Base-by-base conservation (phyloP, 805 yeast species). In the Starmera caribaea region DNA sequence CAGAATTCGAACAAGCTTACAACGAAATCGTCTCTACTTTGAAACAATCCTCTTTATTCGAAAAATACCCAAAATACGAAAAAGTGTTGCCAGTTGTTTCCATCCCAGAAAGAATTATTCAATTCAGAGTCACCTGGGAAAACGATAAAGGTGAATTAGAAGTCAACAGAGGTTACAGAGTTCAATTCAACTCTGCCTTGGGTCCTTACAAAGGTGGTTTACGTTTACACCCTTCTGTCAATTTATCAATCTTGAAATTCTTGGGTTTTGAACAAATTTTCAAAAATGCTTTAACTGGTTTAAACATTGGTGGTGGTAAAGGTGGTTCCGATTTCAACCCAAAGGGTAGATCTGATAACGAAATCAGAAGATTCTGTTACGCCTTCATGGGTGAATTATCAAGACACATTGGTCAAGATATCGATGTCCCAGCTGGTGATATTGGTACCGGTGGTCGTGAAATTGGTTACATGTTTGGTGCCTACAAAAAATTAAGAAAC, bases 191-290 rank as follows among this genome's bases (percentile, higher is more conserved):
- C 81, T 87, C 96, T 41, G 95, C 97, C 41, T 75, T 92, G 51
- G 98, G 98, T 62, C 98, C 98, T 55, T 90, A 87, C 85, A 90
- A 90, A 74, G 98, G 98, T 63, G 98, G 98, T 63, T 76, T 90
- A 55, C 81, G 98, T 69, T 83, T 90, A 79, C 97, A 90, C 74
- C 97, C 97, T 58, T 73, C 95, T 41, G 98, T 90, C 55, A 92
- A 89, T 71, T 74, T 90, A 58, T 87, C 96, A 42, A 86, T 90
- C 65, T 77, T 90, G 63, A 90, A 90, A 73, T 90, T 90, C 70
- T 75, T 90, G 60, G 98, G 97, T 58, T 90, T 86, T 66, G 98
- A 90, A 74, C 98, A 90, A 72, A 88, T 88, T 66, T 92, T 90
- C 79, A 90, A 90, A 78, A 90, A 90, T 62, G 97, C 98, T 38